A percentile compares a stretch with the other conserved stretches of the same genome.
Conservation (phyloP, 1,284 basidiomycete genomes). For the Heterobasidion annosum region DNA sequence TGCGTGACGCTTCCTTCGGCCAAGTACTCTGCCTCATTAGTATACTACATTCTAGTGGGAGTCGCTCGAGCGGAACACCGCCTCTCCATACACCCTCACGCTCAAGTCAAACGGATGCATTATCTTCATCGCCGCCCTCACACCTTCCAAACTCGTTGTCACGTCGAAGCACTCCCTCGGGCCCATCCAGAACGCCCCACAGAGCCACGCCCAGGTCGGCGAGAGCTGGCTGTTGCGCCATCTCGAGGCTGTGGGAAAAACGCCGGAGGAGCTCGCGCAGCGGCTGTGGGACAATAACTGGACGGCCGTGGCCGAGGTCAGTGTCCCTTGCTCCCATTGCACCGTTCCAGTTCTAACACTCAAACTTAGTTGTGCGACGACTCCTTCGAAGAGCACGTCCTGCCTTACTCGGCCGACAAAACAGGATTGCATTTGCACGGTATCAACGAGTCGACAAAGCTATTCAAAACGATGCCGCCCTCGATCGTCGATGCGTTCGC, state of each 20-base stretch:
- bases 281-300: conserved; percentile 77
- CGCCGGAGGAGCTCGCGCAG: conserved; percentile 66
- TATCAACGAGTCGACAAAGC: conserved; percentile 67
- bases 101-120: conserved; percentile 98
- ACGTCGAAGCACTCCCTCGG: conserved; percentile 93
- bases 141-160: conserved; percentile 68
- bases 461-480: conserved; percentile 71
- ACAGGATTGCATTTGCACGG: conserved; percentile 95
- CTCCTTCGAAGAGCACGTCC: conserved; percentile 95
- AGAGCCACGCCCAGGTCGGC: conserved; percentile 73
- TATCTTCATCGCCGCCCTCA: conserved; percentile 90
- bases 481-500: conserved; percentile 75
- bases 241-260: conserved; percentile 54
- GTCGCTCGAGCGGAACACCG: conserved; percentile 63
- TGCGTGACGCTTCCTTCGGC: conserved; percentile 28
- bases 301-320: conserved; percentile 88
- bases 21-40: background rate
- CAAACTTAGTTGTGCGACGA: conserved; percentile 85
- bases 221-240: conserved; percentile 80
- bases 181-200: conserved; percentile 21
- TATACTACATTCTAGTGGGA: conserved; percentile 54
- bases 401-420: conserved; percentile 73
- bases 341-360: background rate
- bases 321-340: conserved; percentile 15
- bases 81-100: conserved; percentile 80